These are phyloP conservation scores for Adansonia digitata DNA, from an alignment of 345 rosid genomes.

Conservation along the genomic window DNA sequence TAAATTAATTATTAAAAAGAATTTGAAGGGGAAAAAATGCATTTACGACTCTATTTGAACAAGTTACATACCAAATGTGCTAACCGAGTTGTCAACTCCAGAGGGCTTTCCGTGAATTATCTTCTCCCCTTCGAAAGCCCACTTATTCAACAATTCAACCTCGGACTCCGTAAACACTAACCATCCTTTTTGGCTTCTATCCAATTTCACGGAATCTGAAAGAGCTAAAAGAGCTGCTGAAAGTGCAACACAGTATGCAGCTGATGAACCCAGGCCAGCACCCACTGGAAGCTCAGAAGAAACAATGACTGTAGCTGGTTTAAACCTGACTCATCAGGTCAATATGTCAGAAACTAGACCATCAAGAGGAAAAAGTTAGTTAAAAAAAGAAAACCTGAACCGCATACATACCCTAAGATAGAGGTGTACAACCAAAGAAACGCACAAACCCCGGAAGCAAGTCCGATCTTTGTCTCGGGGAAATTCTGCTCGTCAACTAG, in stretches of 20 bases:
- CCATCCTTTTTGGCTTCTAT: slow-evolving; percentile 49
- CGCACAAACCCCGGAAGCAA: slow-evolving; percentile 68
- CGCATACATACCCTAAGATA: slow-evolving; percentile 62
- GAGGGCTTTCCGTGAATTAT: slow-evolving; percentile 95
- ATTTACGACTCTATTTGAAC: neutral
- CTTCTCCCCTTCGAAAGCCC: slow-evolving; percentile 99
- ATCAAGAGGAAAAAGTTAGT: neutral
- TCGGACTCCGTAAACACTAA: slow-evolving; percentile 40
- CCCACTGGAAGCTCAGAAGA: slow-evolving; percentile 85
- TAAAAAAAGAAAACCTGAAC: neutral
- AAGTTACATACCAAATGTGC: slow-evolving; percentile 70
- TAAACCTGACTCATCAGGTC: slow-evolving; percentile 45
- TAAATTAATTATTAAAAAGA: neutral
- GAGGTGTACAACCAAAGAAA: slow-evolving; percentile 88
- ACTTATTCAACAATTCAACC: slow-evolving; percentile 69
- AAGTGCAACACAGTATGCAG: slow-evolving; percentile 76
- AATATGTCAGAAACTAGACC: slow-evolving; percentile 17
- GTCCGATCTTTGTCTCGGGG: slow-evolving; percentile 64
- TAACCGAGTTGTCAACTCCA: slow-evolving; percentile 95
- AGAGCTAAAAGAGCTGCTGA: slow-evolving; percentile 67
- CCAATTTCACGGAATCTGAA: slow-evolving; percentile 40
- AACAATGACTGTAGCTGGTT: slow-evolving; percentile 63
- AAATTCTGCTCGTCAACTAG: slow-evolving; percentile 67
- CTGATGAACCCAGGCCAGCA: slow-evolving; percentile 96
- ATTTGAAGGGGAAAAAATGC: neutral